phyloP scores from a whole-genome alignment of 116 monocot genomes.

The Trichopus zeylanicus region DNA sequence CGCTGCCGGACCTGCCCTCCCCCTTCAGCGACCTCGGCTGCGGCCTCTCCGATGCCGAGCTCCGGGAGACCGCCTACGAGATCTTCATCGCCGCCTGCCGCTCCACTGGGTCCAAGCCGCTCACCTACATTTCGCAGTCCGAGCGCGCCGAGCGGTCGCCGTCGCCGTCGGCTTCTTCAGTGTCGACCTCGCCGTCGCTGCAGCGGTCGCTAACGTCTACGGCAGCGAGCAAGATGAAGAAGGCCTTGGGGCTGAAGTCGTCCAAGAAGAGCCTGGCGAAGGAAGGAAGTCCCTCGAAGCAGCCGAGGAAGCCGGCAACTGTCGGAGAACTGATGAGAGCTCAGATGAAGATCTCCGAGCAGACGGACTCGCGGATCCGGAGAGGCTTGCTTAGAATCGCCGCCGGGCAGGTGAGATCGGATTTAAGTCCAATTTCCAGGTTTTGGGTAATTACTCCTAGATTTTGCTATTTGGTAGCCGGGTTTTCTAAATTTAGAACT shows the following conservation, averaged over 20 bases:
- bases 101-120: conserved; percentile 50
- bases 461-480: conserved; percentile 7
- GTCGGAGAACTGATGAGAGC: conserved; percentile 35
- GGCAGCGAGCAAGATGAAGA: conserved; percentile 98
- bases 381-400: conserved; percentile 31
- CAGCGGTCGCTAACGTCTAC: conserved; percentile 77
- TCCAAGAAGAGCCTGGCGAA: conserved; percentile 30
- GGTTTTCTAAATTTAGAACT: neutral
- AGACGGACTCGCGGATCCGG: conserved; percentile 35
- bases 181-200: conserved; percentile 14
- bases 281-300: conserved; percentile 19
- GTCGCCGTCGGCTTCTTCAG: neutral
- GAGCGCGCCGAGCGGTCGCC: conserved; percentile 38
- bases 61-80: conserved; percentile 79
- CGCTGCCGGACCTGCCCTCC: conserved; percentile 27
- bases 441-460: no score
- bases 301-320: conserved; percentile 11
- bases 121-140: conserved; percentile 58
- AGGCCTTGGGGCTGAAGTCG: conserved; percentile 80
- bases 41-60: conserved; percentile 38
- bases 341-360: conserved; percentile 38
- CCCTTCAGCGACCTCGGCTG: conserved; percentile 53
- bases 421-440: no score
- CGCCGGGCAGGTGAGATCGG: conserved; percentile 25
- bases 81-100: conserved; percentile 72